Conservation (phyloP, 352 stramenopile genomes). For the Pythium monospermum region DNA sequence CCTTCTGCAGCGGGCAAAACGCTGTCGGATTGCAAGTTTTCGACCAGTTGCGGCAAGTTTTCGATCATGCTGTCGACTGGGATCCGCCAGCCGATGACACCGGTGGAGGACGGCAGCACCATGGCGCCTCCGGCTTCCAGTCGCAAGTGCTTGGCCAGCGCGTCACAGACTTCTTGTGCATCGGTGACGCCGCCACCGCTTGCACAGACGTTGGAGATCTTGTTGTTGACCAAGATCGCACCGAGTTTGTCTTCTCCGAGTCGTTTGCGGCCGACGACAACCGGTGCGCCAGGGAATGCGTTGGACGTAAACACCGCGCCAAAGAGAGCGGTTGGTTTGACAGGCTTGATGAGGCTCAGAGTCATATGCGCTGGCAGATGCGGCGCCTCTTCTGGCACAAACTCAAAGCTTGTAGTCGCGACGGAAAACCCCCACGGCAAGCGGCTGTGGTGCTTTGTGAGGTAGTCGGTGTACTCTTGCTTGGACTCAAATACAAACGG, state of each 20-base stretch:
- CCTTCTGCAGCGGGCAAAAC: conserved; percentile 91
- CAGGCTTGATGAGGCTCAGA: conserved; percentile 81
- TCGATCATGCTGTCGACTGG: conserved; percentile 90
- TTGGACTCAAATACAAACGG: conserved; percentile 79
- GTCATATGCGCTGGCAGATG: conserved; percentile 83
- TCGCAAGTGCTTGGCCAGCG: conserved; percentile 85
- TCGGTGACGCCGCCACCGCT: conserved; percentile 90
- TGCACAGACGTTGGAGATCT: conserved; percentile 98
- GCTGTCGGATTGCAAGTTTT: conserved; percentile 90
- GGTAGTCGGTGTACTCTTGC: conserved; percentile 79
- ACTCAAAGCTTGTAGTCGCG: conserved; percentile 78
- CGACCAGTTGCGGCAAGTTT: conserved; percentile 67
- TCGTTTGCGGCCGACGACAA: conserved; percentile 88
- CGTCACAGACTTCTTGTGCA: conserved; percentile 91
- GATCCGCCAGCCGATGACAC: conserved; percentile 98
- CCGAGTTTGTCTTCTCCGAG: conserved; percentile 88
- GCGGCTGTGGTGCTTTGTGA: conserved; percentile 65
- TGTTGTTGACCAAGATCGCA: conserved; percentile 98
- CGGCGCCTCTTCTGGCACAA: conserved; percentile 77
- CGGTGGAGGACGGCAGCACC: conserved; percentile 95
- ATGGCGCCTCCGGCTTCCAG: conserved; percentile 74
- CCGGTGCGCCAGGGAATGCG: conserved; percentile 85
- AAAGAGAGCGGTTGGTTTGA: conserved; percentile 81
- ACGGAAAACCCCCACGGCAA: conserved; percentile 85
- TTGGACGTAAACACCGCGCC: conserved; percentile 91